Evolutionary conservation across 225 moss, liverwort and hornwort genomes (phyloP).

Genomic region (Physcomitrellopsis africana): DNA sequence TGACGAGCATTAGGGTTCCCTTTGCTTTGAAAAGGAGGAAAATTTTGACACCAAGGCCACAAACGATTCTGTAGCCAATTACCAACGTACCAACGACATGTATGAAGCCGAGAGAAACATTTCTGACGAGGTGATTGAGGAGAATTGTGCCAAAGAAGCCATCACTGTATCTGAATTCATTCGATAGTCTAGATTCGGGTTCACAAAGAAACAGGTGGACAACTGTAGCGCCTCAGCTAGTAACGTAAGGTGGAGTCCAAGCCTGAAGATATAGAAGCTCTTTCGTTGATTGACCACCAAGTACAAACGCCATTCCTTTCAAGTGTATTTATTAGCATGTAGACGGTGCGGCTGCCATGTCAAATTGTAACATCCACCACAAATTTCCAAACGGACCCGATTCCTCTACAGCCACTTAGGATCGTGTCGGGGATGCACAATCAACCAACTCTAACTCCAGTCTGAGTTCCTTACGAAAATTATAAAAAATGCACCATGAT

Average conservation of each 20-base stretch:
- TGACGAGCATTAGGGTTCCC: conserved; percentile 38
- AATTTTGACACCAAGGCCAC: conserved; percentile 14
- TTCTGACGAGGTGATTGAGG: conserved; percentile 2
- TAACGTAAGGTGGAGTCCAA: conserved; percentile 34
- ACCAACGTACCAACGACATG: conserved; percentile 22
- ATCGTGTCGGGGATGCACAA: conserved; percentile 16
- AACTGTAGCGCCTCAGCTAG: conserved; percentile 29
- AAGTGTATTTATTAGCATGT: conserved; percentile 34
- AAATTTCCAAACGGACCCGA: conserved; percentile 15
- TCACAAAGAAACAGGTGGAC: conserved; percentile 30
- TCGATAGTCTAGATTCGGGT: conserved; percentile 31
- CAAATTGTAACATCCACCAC: conserved; percentile 33
- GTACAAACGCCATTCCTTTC: conserved; percentile 51
- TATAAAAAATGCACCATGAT: conserved; percentile 7
- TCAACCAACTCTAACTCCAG: conserved; percentile 21
- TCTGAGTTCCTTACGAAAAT: neutral
- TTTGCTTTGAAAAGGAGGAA: conserved; percentile 18
- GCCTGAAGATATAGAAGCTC: conserved; percentile 43
- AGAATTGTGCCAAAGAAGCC: conserved; percentile 12
- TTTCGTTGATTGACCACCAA: conserved; percentile 44
- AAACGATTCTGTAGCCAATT: conserved; percentile 10
- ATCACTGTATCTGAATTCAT: conserved; percentile 24
- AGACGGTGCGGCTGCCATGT: conserved; percentile 33
- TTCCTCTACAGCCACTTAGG: conserved; percentile 21
- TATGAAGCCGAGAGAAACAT: conserved; percentile 16